These are phyloP conservation scores for Leishmania tarentolae DNA, from an alignment of 208 protist genomes.

Conservation along the genomic window DNA sequence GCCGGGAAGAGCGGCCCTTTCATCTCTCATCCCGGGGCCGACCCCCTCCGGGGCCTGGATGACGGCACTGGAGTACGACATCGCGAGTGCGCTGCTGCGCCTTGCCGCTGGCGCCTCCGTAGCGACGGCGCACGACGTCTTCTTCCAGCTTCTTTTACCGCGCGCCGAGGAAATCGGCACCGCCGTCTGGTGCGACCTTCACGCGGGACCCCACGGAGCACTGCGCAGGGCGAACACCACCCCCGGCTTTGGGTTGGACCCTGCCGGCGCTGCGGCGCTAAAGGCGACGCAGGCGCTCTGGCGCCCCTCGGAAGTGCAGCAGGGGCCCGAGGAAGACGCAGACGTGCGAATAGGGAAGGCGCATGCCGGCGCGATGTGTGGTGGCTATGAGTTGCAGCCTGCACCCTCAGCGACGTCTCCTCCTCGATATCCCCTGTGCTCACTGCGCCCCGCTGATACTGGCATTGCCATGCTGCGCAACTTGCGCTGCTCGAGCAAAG, in stretches of 20 bases:
- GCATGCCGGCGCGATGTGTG: background rate
- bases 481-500: background rate
- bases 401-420: background rate
- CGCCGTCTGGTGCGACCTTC: constrained; percentile 11
- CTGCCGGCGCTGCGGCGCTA: background rate
- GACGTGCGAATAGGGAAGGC: background rate
- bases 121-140: constrained; percentile 10
- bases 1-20: background rate
- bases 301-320: constrained; percentile 13
- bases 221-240: background rate
- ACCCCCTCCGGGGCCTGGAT: constrained; percentile 15
- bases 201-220: background rate
- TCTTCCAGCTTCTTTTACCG: constrained; percentile 25
- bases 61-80: constrained; percentile 34
- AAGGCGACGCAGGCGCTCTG: background rate
- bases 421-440: constrained; percentile 23
- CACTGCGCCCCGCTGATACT: constrained; percentile 20
- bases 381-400: background rate
- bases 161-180: constrained; percentile 19
- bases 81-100: constrained; percentile 29
- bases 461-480: constrained; percentile 18
- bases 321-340: background rate
- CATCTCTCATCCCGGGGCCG: background rate
- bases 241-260: background rate
- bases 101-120: constrained; percentile 11